A percentile compares a stretch with the other conserved stretches of the same genome.
Conservation (phyloP, 306 rosid species). For the Inga laurina region DNA sequence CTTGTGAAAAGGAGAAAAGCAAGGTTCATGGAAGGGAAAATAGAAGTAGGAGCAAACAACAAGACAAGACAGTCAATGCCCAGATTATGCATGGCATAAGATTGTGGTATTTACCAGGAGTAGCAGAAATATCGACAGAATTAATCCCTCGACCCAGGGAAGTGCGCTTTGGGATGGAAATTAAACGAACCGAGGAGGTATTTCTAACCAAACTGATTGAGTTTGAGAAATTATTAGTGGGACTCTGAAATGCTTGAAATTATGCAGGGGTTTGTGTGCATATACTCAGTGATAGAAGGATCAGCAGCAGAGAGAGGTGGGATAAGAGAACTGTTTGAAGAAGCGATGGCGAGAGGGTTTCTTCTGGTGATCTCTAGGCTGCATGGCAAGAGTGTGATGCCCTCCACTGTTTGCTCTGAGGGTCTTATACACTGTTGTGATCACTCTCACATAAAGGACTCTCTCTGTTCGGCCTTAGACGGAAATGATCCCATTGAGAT, state of each 20-base stretch:
- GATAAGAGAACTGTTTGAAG: constrained; percentile 34
- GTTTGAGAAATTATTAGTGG: not conserved
- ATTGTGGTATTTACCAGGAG: constrained; percentile 79
- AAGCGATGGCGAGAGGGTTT: constrained; percentile 28
- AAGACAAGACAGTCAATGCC: constrained; percentile 24
- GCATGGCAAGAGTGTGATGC: constrained; percentile 1
- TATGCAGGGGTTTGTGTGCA: constrained; percentile 38
- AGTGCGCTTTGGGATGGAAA: constrained; percentile 66
- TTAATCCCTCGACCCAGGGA: constrained; percentile 55
- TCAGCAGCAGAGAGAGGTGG: constrained; percentile 34
- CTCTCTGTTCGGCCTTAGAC: not conserved
- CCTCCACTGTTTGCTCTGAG: not conserved
- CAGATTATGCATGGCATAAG: constrained; percentile 59
- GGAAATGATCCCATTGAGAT: not conserved
- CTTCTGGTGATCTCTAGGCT: constrained; percentile 41
- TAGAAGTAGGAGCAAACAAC: constrained; percentile 32
- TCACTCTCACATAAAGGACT: not conserved
- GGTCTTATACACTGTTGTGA: not conserved
- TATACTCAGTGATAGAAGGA: constrained; percentile 37
- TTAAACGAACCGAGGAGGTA: constrained; percentile 67
- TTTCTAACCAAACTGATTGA: not conserved
- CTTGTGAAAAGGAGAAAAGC: constrained; percentile 37
- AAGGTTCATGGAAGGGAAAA: constrained; percentile 33
- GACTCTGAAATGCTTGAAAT: not conserved
- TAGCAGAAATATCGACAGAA: constrained; percentile 52